phyloP scores from a whole-genome alignment of 495 filamentous ascomycete species.

The Aspergillus bridgeri region DNA sequence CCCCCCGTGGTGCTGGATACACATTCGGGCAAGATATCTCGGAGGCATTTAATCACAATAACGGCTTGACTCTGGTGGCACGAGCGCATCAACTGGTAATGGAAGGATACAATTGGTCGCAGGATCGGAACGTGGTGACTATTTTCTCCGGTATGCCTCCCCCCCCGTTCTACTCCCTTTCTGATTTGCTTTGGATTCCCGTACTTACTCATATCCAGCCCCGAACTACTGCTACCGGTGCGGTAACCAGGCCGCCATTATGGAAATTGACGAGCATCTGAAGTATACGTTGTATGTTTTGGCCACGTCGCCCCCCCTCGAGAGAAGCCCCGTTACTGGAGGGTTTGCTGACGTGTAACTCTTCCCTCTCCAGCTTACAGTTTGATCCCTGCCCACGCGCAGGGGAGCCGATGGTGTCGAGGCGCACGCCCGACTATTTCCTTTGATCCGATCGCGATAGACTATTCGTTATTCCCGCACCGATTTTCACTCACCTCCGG shows the following conservation, averaged over 20 bases:
- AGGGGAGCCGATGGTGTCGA: conserved; percentile 97
- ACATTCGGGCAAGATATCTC: conserved; percentile 99
- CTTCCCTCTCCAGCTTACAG: conserved; percentile 69
- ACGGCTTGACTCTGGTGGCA: conserved; percentile 92
- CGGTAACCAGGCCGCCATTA: conserved; percentile 98
- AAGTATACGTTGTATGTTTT: conserved; percentile 97
- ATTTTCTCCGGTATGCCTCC: conserved; percentile 82
- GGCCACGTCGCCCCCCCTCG: neutral
- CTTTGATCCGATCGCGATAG: conserved; percentile 58
- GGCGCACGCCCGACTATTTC: conserved; percentile 97
- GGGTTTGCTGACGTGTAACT: conserved; percentile 5
- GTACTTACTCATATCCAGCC: conserved; percentile 46
- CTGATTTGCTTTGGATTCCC: neutral
- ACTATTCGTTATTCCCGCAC: conserved; percentile 24
- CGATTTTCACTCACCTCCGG: conserved; percentile 16
- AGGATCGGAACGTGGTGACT: conserved; percentile 95
- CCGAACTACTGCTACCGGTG: conserved; percentile 98
- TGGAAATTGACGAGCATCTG: conserved; percentile 99
- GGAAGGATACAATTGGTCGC: conserved; percentile 98
- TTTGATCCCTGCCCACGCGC: conserved; percentile 98
- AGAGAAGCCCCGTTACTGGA: too few relatives aligned
- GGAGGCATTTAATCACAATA: conserved; percentile 99
- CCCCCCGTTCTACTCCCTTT: neutral
- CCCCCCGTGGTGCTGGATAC: conserved; percentile 93
- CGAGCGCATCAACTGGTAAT: conserved; percentile 95